Conservation (phyloP, 306 rosid genomes). For the Cicer arietinum region DNA sequence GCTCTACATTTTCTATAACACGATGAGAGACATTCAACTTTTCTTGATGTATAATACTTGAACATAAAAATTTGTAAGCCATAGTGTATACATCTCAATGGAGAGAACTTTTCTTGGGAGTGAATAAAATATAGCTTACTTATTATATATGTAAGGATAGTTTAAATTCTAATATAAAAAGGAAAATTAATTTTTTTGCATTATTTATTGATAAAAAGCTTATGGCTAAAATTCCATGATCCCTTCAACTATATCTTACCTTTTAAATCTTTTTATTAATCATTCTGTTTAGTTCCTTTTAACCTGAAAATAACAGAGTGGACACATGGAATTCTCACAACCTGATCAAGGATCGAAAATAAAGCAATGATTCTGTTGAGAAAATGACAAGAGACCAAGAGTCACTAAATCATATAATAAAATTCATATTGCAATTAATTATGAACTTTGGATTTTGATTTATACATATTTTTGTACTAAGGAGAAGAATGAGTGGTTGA, state of each 20-base stretch:
- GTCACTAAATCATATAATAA: conserved; percentile 33
- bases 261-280: conserved; percentile 29
- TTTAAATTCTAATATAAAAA: neutral
- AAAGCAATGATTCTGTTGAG: conserved; percentile 42
- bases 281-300: conserved; percentile 33
- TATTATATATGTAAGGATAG: neutral
- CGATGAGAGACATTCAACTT: neutral
- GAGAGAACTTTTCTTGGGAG: neutral
- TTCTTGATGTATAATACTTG: neutral
- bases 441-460: neutral
- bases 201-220: neutral
- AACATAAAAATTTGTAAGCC: neutral
- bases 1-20: neutral
- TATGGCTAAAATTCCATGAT: conserved; percentile 23
- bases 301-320: conserved; percentile 41
- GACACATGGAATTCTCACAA: conserved; percentile 40
- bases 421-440: conserved; percentile 25
- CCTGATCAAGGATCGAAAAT: conserved; percentile 23
- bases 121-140: conserved; percentile 1
- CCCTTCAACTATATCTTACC: conserved; percentile 29
- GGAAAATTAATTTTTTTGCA: neutral
- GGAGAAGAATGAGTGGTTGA: conserved; percentile 52
- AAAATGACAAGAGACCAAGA: conserved; percentile 44
- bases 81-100: neutral
- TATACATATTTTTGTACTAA: neutral